phyloP scores from a whole-genome alignment of 257 asterid genomes.

The Solanum pimpinellifolium region DNA sequence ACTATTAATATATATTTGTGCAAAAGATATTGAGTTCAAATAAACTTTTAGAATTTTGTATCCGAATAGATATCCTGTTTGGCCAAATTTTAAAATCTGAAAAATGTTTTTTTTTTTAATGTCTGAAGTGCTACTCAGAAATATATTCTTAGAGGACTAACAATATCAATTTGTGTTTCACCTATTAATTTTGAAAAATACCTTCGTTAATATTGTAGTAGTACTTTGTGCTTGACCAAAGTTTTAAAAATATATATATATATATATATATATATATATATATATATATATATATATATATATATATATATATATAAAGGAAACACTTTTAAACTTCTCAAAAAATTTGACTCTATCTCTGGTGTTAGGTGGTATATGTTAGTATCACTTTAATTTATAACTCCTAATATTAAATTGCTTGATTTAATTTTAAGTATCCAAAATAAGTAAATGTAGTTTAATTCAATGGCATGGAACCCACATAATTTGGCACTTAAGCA shows the following conservation, averaged over 20 bases:
- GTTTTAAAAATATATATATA: neutral
- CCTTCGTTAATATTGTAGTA: neutral
- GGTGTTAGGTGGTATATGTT: neutral
- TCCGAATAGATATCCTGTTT: neutral
- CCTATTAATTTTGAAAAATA: neutral
- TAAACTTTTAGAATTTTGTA: neutral
- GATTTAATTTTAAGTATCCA: neutral
- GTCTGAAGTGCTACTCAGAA: neutral
- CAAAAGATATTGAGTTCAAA: neutral
- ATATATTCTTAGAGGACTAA: neutral
- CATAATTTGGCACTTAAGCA: neutral
- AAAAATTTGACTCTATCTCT: neutral
- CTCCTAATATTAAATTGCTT: neutral
- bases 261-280: neutral
- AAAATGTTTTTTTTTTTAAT: neutral
- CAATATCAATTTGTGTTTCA: neutral
- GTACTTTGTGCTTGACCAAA: neutral
- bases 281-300: neutral
- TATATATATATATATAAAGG: neutral
- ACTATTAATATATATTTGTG: neutral
- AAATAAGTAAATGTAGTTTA: neutral
- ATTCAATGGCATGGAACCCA: neutral
- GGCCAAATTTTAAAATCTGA: neutral
- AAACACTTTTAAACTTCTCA: neutral
- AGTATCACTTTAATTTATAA: neutral